Evolutionary conservation across 1,284 basidiomycete species (phyloP).

Genomic region (Ustilago trichophora): DNA sequence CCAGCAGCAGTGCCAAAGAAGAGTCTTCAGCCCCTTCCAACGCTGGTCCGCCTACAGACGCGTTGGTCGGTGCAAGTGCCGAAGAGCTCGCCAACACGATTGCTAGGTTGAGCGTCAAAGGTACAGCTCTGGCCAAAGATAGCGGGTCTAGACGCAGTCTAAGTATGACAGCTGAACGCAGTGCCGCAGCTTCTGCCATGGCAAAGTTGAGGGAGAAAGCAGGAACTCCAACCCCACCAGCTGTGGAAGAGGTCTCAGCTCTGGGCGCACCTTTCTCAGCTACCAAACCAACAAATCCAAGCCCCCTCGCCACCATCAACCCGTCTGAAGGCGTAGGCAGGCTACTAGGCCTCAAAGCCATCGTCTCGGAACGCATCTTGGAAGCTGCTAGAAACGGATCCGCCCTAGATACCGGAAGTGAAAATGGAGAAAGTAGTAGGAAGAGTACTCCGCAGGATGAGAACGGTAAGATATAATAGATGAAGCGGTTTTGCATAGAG

Average conservation of each 20-base stretch:
- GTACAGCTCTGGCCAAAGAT: constrained; percentile 38
- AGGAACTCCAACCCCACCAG: constrained; percentile 9
- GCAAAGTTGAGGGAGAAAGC: constrained; percentile 33
- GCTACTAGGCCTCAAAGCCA: constrained; percentile 11
- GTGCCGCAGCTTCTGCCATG: constrained; percentile 36
- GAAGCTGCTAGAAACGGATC: constrained; percentile 22
- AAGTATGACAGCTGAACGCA: constrained; percentile 38
- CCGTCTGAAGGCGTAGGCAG: no score
- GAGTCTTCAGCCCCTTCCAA: constrained; percentile 3
- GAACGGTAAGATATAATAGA: no score
- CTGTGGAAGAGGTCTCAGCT: background rate
- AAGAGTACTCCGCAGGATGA: constrained; percentile 14
- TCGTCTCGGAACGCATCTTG: background rate
- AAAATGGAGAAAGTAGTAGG: constrained; percentile 8
- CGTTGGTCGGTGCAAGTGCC: constrained; percentile 18
- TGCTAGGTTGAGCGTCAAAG: constrained; percentile 51
- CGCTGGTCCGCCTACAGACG: no score
- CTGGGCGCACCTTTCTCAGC: constrained; percentile 21
- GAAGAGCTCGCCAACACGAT: constrained; percentile 55
- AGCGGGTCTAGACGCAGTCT: constrained; percentile 12
- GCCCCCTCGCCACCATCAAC: no score
- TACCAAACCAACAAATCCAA: no score
- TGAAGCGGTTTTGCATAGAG: no score
- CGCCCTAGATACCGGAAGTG: constrained; percentile 22
- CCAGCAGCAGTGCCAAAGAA: background rate